These are phyloP conservation scores for Spinacia oleracea DNA, from an alignment of 179 eudicot genomes.

Conservation along the genomic window DNA sequence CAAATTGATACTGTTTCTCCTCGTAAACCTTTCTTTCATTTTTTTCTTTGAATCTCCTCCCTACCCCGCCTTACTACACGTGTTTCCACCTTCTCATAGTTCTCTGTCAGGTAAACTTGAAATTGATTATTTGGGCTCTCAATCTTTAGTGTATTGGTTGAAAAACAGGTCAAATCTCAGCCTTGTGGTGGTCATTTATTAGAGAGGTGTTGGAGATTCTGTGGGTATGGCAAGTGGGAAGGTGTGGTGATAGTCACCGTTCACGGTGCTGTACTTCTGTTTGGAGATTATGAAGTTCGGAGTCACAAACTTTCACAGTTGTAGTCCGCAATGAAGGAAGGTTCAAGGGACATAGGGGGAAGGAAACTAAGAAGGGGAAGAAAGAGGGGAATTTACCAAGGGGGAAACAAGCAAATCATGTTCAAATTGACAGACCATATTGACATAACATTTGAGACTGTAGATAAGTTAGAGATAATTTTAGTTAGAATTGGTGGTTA, in stretches of 20 bases:
- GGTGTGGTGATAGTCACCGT: no score
- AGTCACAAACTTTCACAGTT: neutral
- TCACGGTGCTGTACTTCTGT: neutral
- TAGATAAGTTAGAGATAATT: neutral
- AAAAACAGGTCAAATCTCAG: neutral
- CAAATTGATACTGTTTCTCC: no score
- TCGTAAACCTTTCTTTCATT: neutral
- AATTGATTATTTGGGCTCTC: neutral
- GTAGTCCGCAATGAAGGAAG: neutral
- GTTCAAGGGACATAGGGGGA: no score
- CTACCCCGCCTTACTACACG: neutral
- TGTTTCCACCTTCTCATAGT: neutral
- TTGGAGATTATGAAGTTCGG: neutral
- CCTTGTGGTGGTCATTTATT: neutral
- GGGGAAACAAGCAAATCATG: neutral
- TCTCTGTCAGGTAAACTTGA: neutral
- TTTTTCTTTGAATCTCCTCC: neutral
- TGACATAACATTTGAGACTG: no score
- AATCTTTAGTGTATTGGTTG: neutral
- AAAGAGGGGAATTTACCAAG: neutral
- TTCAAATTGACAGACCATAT: no score
- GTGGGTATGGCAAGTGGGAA: neutral
- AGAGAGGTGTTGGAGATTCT: neutral
- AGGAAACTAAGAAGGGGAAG: neutral
- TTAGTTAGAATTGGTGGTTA: neutral